A percentile compares a stretch with the other conserved stretches of the same genome.
phyloP scores from a whole-genome alignment of 345 rosid genomes.

The Eucalyptus curtisii region DNA sequence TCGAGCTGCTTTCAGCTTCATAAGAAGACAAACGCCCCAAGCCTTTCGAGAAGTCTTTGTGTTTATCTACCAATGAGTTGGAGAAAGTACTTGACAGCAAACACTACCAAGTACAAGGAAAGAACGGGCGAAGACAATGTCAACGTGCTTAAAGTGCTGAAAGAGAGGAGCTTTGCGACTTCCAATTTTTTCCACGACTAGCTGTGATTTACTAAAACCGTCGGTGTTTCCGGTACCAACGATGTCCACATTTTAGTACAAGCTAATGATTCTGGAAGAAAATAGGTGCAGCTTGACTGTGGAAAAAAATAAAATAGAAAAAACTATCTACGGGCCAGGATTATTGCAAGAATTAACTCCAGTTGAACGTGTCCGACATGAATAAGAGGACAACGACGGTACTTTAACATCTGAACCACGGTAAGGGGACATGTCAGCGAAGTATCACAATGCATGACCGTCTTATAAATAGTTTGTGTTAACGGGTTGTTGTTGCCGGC shows the following conservation, averaged over 20 bases:
- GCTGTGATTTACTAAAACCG: background rate
- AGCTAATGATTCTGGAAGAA: background rate
- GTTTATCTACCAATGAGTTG: background rate
- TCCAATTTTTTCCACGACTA: background rate
- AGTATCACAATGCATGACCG: background rate
- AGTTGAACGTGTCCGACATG: background rate
- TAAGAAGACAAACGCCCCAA: background rate
- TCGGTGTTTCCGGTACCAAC: background rate
- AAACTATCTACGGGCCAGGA: background rate
- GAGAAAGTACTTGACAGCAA: background rate
- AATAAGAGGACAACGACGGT: background rate
- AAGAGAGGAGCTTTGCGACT: background rate
- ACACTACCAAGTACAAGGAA: background rate
- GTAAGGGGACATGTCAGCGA: background rate
- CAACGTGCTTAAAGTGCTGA: background rate
- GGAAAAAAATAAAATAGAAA: background rate
- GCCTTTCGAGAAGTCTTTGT: background rate
- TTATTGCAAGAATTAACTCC: background rate
- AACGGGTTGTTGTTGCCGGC: background rate
- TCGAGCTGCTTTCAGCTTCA: background rate
- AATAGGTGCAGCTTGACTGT: background rate
- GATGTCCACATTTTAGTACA: background rate
- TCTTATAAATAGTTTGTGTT: background rate
- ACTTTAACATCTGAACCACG: background rate
- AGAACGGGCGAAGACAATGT: background rate